phyloP scores from a whole-genome alignment of 2,329 filamentous ascomycete species.

The Talaromyces sp. region DNA sequence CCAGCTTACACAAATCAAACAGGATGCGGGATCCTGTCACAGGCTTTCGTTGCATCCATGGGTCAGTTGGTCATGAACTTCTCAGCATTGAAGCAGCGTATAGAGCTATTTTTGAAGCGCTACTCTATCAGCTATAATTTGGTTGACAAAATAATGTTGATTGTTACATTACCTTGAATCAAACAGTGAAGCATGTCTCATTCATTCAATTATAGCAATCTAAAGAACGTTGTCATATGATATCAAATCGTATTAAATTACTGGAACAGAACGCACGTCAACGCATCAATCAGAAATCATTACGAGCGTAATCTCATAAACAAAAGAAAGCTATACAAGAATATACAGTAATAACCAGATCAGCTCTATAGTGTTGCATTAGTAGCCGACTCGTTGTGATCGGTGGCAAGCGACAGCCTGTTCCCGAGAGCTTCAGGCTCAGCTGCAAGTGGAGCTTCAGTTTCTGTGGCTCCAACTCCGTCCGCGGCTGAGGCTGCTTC shows the following conservation, averaged over 20 bases:
- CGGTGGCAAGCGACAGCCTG: constrained; percentile 16
- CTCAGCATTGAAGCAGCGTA: no score
- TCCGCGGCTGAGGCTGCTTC: background rate
- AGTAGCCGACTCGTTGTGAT: constrained; percentile 9
- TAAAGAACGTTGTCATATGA: background rate
- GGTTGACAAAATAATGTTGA: no score
- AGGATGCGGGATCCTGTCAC: no score
- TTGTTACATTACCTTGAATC: no score
- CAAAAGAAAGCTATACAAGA: background rate
- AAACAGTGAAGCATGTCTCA: no score
- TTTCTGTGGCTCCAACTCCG: background rate
- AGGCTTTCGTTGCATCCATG: no score
- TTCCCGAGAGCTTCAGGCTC: background rate
- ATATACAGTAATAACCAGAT: background rate
- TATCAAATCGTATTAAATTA: background rate
- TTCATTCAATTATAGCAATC: background rate
- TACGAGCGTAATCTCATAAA: background rate
- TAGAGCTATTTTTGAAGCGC: no score
- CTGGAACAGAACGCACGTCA: background rate
- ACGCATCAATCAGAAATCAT: background rate
- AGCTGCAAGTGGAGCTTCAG: background rate
- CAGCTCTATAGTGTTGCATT: constrained; percentile 3
- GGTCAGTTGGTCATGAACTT: no score
- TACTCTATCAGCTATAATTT: no score
- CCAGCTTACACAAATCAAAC: no score